Evolutionary conservation across 2,329 filamentous ascomycete species (phyloP).

Genomic region (Fusarium paranaense): DNA sequence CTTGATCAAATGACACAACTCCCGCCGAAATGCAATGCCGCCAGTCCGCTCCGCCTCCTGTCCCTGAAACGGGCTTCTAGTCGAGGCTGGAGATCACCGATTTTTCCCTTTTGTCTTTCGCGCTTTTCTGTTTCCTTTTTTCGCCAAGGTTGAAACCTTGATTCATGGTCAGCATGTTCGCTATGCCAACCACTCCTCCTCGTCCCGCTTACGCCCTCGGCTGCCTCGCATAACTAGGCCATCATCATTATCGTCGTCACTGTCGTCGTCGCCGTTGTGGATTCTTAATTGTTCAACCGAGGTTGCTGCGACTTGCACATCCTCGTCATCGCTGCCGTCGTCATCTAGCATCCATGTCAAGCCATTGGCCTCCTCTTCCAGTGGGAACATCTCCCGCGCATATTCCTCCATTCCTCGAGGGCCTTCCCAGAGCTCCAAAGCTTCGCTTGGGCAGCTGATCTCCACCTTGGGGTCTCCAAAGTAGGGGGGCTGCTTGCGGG

Average conservation of each 20-base stretch:
- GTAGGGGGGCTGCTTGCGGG: conserved; percentile 70
- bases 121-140: conserved; percentile 26
- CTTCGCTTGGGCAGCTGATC: conserved; percentile 76
- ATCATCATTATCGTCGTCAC: conserved; percentile 68
- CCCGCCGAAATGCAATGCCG: conserved; percentile 45
- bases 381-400: conserved; percentile 89
- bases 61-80: conserved; percentile 21
- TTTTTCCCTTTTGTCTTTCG: conserved; percentile 25
- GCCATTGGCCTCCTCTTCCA: conserved; percentile 95
- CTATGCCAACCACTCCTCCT: conserved; percentile 70
- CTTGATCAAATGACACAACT: conserved; percentile 38
- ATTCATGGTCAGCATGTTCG: conserved; percentile 7
- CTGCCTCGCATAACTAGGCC: conserved; percentile 66
- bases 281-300: conserved; percentile 55
- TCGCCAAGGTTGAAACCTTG: conserved; percentile 9
- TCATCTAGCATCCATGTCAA: conserved; percentile 87
- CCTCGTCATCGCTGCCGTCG: conserved; percentile 56
- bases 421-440: conserved; percentile 89
- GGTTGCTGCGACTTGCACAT: conserved; percentile 49
- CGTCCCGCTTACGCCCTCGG: conserved; percentile 60
- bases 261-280: conserved; percentile 56
- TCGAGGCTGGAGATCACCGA: conserved; percentile 18
- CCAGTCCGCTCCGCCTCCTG: conserved; percentile 33
- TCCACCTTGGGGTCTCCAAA: conserved; percentile 70
- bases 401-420: conserved; percentile 94